These are phyloP conservation scores for Trichoderma sp. DNA, from an alignment of 2,329 filamentous ascomycete species.

Conservation along the genomic window DNA sequence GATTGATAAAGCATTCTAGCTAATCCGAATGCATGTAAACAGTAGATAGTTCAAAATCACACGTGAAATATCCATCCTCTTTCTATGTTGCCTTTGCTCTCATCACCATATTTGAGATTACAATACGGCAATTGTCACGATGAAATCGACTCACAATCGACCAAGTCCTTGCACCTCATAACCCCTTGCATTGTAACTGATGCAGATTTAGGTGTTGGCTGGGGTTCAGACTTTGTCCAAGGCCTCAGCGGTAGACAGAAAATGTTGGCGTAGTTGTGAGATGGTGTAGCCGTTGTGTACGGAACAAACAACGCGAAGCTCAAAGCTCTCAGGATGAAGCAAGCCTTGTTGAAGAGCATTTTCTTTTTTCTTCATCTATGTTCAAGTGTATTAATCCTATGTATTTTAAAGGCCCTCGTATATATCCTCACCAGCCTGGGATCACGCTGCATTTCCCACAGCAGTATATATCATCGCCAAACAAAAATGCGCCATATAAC, in stretches of 20 bases:
- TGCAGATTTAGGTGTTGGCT: neutral
- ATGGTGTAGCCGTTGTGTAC: neutral
- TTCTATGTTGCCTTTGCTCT: no score
- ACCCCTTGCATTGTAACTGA: neutral
- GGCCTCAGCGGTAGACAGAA: neutral
- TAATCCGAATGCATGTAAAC: no score
- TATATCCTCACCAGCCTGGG: neutral
- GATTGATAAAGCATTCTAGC: no score
- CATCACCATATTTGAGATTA: no score
- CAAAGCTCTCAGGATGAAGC: neutral
- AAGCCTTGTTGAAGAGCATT: neutral
- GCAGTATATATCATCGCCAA: slow-evolving; percentile 13
- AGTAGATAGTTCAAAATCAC: no score
- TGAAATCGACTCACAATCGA: neutral
- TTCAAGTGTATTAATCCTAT: neutral
- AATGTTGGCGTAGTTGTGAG: neutral
- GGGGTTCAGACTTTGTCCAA: no score
- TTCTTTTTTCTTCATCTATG: neutral
- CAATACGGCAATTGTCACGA: no score
- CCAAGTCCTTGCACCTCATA: slow-evolving; percentile 3
- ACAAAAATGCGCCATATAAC: neutral
- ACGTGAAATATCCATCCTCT: no score
- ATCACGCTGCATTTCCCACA: neutral
- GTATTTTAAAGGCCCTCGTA: neutral
- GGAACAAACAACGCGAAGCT: neutral